phyloP scores from a whole-genome alignment of 2,329 filamentous ascomycete species.

The Penicillium sp. region DNA sequence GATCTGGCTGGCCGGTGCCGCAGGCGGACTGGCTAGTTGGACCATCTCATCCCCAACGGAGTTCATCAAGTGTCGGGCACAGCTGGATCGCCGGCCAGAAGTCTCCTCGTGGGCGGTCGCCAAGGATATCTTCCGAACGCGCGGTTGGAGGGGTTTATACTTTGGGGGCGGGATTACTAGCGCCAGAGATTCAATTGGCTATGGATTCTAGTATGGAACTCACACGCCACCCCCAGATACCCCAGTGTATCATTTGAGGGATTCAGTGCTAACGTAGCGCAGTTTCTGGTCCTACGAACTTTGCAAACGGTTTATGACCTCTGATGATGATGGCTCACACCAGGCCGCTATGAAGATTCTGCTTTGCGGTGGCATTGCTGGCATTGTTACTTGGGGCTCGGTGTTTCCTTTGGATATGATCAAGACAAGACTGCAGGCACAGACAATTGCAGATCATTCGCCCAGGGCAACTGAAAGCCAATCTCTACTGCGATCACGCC shows the following conservation, averaged over 20 bases:
- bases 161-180: conserved; percentile 73
- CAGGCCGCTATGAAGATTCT: conserved; percentile 56
- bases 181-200: conserved; percentile 77
- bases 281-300: conserved; percentile 86
- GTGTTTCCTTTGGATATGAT: conserved; percentile 87
- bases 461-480: conserved; percentile 18
- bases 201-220: conserved; percentile 70
- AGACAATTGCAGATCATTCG: conserved; percentile 35
- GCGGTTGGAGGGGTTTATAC: conserved; percentile 64
- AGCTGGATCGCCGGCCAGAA: conserved; percentile 47
- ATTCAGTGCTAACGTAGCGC: conserved; percentile 1
- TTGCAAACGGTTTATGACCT: conserved; percentile 52
- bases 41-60: conserved; percentile 81
- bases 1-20: conserved; percentile 69
- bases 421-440: conserved; percentile 84
- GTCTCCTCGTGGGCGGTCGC: conserved; percentile 58
- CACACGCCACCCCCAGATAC: conserved; percentile 7
- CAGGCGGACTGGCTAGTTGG: conserved; percentile 77
- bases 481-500: conserved; percentile 15
- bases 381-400: conserved; percentile 78
- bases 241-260: conserved; percentile 8
- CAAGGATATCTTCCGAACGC: conserved; percentile 50
- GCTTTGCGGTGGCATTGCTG: conserved; percentile 77
- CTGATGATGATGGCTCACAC: conserved; percentile 40
- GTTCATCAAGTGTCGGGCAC: conserved; percentile 78